Conservation (phyloP, 495 filamentous ascomycete species). For the Saxophila tyrrhenica region DNA sequence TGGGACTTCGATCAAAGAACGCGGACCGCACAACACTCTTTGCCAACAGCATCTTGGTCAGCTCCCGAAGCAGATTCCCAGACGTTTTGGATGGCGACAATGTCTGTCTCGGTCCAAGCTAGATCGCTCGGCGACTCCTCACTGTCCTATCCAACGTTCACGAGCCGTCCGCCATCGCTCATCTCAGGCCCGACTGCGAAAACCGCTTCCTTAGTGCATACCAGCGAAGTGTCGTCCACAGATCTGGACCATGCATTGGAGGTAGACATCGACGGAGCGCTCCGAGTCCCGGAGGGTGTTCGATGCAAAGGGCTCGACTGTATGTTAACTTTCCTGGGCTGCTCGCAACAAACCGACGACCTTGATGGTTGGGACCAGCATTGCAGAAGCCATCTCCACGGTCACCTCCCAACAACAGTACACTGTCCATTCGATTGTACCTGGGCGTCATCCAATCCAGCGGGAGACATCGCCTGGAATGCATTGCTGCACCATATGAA, state of each 20-base stretch:
- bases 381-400: conserved; percentile 5
- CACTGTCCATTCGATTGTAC: conserved; percentile 8
- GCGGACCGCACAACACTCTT: not conserved
- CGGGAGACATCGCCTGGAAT: not conserved
- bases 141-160: not conserved
- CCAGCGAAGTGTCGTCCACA: not conserved
- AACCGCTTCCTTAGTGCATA: not conserved
- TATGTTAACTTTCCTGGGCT: conserved; percentile 1
- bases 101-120: not conserved
- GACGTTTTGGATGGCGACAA: not conserved
- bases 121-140: not conserved
- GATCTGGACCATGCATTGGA: not conserved
- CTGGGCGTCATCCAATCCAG: not conserved
- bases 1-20: not conserved
- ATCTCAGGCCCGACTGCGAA: not conserved
- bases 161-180: not conserved
- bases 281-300: not conserved
- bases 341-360: not conserved
- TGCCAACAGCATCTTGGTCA: not conserved
- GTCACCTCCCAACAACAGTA: not conserved
- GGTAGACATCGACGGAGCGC: not conserved
- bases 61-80: not conserved
- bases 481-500: not conserved
- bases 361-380: conserved; percentile 2
- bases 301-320: not conserved